Evolutionary conservation across 495 filamentous ascomycete species (phyloP), one percentile per base, ranked within the genome.

Genomic region (Penicillium cosmopolitanum): DNA sequence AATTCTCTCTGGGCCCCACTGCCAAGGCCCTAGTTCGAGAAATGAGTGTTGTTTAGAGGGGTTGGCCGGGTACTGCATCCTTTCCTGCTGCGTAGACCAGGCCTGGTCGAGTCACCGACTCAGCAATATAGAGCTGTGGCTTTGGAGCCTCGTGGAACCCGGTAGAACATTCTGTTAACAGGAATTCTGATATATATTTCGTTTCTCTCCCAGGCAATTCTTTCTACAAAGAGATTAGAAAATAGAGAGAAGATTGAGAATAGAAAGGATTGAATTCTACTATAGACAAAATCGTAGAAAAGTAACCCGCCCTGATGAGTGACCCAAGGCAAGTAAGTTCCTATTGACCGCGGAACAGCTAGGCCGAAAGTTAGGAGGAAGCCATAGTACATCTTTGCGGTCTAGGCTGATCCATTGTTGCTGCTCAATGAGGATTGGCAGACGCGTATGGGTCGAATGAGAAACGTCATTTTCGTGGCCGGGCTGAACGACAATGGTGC

Each of bases 281-380:
- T 46, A 46, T 46, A 46, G 5, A 46, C 5, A 0, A 46, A 46
- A 19, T 18, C 42, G 12, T 38, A 38, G n/a, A n/a, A 46, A 18
- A 23, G n/a, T 15, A 21, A 46, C 18, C n/a, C 4, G 42, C 42
- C 42, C 42, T 46, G 42, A 46, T 46, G 42, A 0, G 42, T 46
- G 42, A 23, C 42, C 42, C 8, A 46, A 21, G 42, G 42, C 42
- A 11, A 46, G 42, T 12, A n/a, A 18, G 7, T 46, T 9, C n/a
- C 42, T 10, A 46, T 46, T 46, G 16, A 46, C n/a, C 16, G 61
- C 69, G n/a, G 55, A 69, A 63, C 31, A 40, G 43, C 4, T 58
- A 53, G 61, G 36, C 56, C 58, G 66, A 68, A 56, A 73, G 10
- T 66, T 63, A 54, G 56, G 58, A 59, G 70, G 72, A 60, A 74